Percentiles rank a stretch among this genome's conserved stretches.
phyloP scores from a whole-genome alignment of 129 eudicot genomes.

The Flaveria sonorensis region DNA sequence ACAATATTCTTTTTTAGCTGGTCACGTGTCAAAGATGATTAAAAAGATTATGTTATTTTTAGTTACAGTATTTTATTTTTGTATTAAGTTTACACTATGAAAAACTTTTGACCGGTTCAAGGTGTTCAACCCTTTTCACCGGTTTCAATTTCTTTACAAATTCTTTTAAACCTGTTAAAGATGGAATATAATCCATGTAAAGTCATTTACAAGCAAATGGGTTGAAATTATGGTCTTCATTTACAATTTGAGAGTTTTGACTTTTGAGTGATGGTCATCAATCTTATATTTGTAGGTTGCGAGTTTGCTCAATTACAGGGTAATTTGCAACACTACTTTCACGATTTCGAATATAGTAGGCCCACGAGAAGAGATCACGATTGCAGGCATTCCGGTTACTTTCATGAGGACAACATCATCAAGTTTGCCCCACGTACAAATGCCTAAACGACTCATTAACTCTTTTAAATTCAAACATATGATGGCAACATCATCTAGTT shows the following conservation, averaged over 20 bases:
- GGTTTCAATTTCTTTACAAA: not conserved
- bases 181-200: not conserved
- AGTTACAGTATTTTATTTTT: not conserved
- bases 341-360: constrained; percentile 69
- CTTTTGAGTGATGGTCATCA: not conserved
- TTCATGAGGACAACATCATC: constrained; percentile 56
- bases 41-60: not conserved
- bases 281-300: constrained; percentile 47
- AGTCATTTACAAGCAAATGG: not conserved
- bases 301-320: constrained; percentile 52
- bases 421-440: constrained; percentile 64
- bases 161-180: not conserved
- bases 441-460: not conserved
- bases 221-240: not conserved
- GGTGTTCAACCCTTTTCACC: not conserved
- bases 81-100: not conserved
- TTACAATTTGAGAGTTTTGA: too few species aligned
- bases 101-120: not conserved
- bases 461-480: not conserved
- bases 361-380: constrained; percentile 64
- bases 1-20: not conserved
- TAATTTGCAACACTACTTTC: constrained; percentile 68
- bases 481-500: not conserved
- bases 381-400: constrained; percentile 61
- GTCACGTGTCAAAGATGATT: not conserved